Conservation (phyloP, 2,329 filamentous ascomycete species). For the Fusarium poae region DNA sequence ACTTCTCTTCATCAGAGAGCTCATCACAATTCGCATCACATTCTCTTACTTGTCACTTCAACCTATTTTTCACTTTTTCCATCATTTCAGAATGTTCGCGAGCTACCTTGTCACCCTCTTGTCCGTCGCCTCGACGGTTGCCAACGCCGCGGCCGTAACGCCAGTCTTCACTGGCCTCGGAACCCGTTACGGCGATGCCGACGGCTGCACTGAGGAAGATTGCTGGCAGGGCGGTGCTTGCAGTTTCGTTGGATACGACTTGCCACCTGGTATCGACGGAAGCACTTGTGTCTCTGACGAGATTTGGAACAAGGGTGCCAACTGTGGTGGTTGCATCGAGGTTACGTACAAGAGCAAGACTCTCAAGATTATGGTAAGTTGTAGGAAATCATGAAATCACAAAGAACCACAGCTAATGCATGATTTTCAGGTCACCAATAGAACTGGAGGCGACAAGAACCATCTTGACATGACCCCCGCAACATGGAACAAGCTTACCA, state of each 20-base stretch:
- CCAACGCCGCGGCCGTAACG: constrained; percentile 9
- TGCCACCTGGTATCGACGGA: constrained; percentile 20
- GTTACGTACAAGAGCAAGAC: constrained; percentile 13
- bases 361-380: constrained; percentile 19
- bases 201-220: constrained; percentile 18
- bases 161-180: constrained; percentile 7
- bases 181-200: constrained; percentile 15
- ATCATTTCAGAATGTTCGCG: constrained; percentile 8
- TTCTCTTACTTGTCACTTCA: constrained; percentile 12
- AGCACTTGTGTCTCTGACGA: constrained; percentile 22
- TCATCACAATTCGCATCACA: not conserved
- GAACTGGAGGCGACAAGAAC: constrained; percentile 23
- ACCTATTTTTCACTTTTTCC: not conserved
- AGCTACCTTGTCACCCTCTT: constrained; percentile 17
- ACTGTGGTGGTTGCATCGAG: constrained; percentile 22
- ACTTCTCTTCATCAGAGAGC: not conserved
- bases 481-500: constrained; percentile 24
- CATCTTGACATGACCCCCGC: constrained; percentile 30
- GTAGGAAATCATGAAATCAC: fast-evolving
- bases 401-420: not conserved
- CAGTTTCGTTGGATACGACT: constrained; percentile 21
- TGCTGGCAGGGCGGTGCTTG: constrained; percentile 28
- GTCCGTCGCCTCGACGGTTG: constrained; percentile 22
- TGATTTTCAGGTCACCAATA: constrained; percentile 13
- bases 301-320: constrained; percentile 22